Conservation (phyloP, 176 grass and related monocot genomes). For the Alloteropsis semialata region DNA sequence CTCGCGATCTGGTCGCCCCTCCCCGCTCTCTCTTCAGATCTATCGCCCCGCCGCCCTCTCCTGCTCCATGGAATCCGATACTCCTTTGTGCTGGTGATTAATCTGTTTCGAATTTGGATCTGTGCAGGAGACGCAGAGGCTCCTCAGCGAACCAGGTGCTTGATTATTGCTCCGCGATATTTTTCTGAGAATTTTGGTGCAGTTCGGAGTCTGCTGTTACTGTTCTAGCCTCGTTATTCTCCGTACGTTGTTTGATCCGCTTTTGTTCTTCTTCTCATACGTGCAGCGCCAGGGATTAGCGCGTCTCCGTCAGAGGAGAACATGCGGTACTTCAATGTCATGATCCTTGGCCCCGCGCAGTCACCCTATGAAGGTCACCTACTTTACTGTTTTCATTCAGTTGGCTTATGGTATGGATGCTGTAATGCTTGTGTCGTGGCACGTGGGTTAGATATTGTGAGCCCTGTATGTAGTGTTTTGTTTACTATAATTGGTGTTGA, state of each 20-base stretch:
- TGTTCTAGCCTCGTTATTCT: not conserved
- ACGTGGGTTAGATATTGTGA: not conserved
- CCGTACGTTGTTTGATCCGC: not conserved
- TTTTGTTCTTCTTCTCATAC: not conserved
- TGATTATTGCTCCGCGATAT: not conserved
- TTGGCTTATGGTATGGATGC: not conserved
- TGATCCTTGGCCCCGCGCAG: conserved; percentile 85
- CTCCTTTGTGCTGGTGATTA: not conserved
- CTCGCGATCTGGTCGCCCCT: conserved; percentile 26
- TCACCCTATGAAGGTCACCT: conserved; percentile 68
- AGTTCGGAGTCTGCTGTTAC: not conserved
- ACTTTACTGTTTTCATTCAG: not conserved
- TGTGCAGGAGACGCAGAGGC: conserved; percentile 85
- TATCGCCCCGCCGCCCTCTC: not conserved
- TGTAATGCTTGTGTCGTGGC: not conserved
- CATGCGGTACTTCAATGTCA: conserved; percentile 97
- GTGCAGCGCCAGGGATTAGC: conserved; percentile 85
- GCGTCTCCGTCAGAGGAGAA: conserved; percentile 93
- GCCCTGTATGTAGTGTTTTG: not conserved
- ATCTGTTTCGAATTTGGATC: conserved; percentile 36
- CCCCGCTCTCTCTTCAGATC: not conserved
- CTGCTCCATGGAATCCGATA: not conserved
- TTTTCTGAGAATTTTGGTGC: conserved; percentile 6
- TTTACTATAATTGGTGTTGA: not conserved
- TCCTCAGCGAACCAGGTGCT: conserved; percentile 92